These are phyloP conservation scores for Chrysanthemum makinoi DNA, from an alignment of 129 eudicot genomes.

Conservation along the genomic window DNA sequence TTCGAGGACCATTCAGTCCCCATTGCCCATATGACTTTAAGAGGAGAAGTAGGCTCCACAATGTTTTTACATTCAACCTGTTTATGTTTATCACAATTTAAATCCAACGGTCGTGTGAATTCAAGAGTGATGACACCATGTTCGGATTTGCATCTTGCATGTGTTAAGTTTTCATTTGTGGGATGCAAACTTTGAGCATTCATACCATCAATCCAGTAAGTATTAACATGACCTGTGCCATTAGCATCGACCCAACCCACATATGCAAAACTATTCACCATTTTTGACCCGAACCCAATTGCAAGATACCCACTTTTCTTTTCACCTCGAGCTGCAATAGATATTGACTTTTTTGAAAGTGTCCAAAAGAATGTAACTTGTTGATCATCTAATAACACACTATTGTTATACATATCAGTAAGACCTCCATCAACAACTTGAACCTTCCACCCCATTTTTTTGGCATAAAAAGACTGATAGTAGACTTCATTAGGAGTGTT, in stretches of 20 bases:
- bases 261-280: constrained; percentile 81
- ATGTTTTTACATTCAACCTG: constrained; percentile 71
- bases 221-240: constrained; percentile 72
- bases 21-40: constrained; percentile 89
- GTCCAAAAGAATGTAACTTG: constrained; percentile 92
- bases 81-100: constrained; percentile 54
- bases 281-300: constrained; percentile 81
- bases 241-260: constrained; percentile 86
- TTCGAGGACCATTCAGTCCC: constrained; percentile 76
- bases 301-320: constrained; percentile 95
- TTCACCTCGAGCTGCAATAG: constrained; percentile 86
- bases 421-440: constrained; percentile 96
- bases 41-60: constrained; percentile 78
- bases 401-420: constrained; percentile 83
- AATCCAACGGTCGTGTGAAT: constrained; percentile 77
- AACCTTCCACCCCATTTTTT: constrained; percentile 95
- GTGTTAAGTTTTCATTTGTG: constrained; percentile 75
- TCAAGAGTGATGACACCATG: constrained; percentile 81
- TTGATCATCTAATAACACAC: constrained; percentile 88
- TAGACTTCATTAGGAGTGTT: constrained; percentile 80
- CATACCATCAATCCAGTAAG: constrained; percentile 80
- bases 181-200: constrained; percentile 62
- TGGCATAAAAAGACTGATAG: constrained; percentile 69
- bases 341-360: constrained; percentile 63
- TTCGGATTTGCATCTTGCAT: constrained; percentile 87